phyloP scores from a whole-genome alignment of 306 rosid species.

The Cyclanthera cordifolia region DNA sequence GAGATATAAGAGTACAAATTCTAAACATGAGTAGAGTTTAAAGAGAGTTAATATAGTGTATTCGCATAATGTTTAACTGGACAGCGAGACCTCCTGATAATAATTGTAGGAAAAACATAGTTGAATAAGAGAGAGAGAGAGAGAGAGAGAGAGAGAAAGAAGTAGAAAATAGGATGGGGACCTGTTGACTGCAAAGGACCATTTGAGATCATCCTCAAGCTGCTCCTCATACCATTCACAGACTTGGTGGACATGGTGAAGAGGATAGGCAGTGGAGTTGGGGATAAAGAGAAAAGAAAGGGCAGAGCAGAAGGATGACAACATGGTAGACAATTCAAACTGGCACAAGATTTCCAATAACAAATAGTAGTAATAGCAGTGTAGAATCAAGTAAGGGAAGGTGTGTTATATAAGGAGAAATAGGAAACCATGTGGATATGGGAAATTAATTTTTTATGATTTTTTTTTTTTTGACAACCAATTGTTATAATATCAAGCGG shows the following conservation, averaged over 20 bases:
- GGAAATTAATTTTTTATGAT: no score
- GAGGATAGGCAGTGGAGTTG: background rate
- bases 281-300: background rate
- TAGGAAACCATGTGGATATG: no score
- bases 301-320: background rate
- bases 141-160: background rate
- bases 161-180: background rate
- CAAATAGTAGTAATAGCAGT: background rate
- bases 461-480: no score
- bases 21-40: no score
- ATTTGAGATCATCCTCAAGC: conserved; percentile 30
- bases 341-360: background rate
- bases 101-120: no score
- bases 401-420: background rate
- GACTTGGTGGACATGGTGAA: background rate
- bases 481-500: background rate
- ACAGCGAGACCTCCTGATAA: no score
- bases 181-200: conserved; percentile 29
- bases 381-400: background rate
- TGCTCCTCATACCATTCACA: conserved; percentile 25
- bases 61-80: no score
- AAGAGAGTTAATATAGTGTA: no score
- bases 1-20: no score
- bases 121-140: no score
- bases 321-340: background rate